Evolutionary conservation across 2,329 filamentous ascomycete genomes (phyloP), one percentile per base, ranked within the genome.

Genomic region (Pyrenophora tritici-repentis): DNA sequence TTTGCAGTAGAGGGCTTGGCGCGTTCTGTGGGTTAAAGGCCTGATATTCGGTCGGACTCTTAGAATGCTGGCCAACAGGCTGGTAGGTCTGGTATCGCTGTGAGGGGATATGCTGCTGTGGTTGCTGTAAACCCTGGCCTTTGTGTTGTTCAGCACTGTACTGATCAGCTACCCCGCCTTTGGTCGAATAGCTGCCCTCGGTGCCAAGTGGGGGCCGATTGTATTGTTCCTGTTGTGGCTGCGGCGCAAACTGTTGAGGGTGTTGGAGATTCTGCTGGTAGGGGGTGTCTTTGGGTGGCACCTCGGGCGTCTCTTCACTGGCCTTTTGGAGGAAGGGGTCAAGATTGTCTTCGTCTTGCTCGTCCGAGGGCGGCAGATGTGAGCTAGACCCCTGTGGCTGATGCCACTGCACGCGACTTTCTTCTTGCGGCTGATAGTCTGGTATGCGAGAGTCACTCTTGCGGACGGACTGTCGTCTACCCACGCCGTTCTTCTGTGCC

Each of bases 101-200:
- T 32, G 61, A 61, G 38, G 61, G 63, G 29, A 51, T 34, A 37
- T 57, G 60, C 20, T 63, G 66, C 47, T 66, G 68, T 61, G 56
- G 66, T 56, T 57, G 63, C 51, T 65, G 65, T 36, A 50, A 50
- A 38, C 50, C 49, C 29, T 61, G 58, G 36, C 58, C 57, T 43
- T 70, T 66, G 48, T 72, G 69, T 60, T 68, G 63, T 44, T 73
- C 69, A 38, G 72, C 66, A 66, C 71, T 73, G 65, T 73, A 73
- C 51, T 68, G 70, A 16, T 72, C 26, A 29, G 26, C 66, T 68
- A 70, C 71, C 67, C 71, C 70, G 64, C 70, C 67, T 57, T 71
- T 68, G 42, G 68, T 62, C 51, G 66, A 66, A 56, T 72, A 71
- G 64, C 69, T 73, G 42, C 68, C 67, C 61, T 73, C 68, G 36